Base-by-base conservation (phyloP, 495 filamentous ascomycete genomes). In the Margaritispora aquatica region DNA sequence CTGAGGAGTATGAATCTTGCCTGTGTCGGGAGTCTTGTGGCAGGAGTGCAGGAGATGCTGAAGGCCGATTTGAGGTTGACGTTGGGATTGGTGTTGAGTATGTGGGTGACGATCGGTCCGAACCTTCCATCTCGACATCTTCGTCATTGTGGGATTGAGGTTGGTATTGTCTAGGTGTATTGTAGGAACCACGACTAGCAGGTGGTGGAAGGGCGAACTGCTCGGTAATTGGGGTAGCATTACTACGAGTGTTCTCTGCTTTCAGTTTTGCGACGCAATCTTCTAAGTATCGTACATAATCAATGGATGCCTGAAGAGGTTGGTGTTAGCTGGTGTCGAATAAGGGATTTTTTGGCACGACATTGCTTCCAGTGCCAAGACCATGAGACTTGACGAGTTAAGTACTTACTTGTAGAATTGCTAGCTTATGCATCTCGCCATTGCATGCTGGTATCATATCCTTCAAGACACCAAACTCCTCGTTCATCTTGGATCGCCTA, bases 401-500 rank as follows among this genome's bases (percentile, higher is more conserved):
- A 10, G 10, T 44, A 71, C 78, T 57, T 72, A 94, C 94, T 84
- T 96, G 91, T 50, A 98, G 77, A 61, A 98, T 97, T 1, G 91
- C 92, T 51, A 98, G 79, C 76, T 98, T 98, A 73, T 98, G 94
- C 94, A 98, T 98, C 59, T 89, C 87, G 20, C 91, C 90, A 8
- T 74, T 75, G 67, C 94, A 97, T 0, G 94, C 95, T 0, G 95
- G 95, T 63, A 98, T 96, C 88, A 98, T 88, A 68, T 88, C 83
- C 75, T 97, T 97, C 59, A 98, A 75, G 17, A 94, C 88, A 0
- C 83, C 87, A 75, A 98, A 98, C 72, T 97, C 94, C 67, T 97
- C 94, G 66, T 98, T 98, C 94, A 98, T 98, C 77, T 97, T 98
- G 4, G 89, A 96, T 51, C 94, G 79, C 62, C 94, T 77, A 50